phyloP scores from a whole-genome alignment of 1,284 basidiomycete species.

The Paramarasmius palmivorus region DNA sequence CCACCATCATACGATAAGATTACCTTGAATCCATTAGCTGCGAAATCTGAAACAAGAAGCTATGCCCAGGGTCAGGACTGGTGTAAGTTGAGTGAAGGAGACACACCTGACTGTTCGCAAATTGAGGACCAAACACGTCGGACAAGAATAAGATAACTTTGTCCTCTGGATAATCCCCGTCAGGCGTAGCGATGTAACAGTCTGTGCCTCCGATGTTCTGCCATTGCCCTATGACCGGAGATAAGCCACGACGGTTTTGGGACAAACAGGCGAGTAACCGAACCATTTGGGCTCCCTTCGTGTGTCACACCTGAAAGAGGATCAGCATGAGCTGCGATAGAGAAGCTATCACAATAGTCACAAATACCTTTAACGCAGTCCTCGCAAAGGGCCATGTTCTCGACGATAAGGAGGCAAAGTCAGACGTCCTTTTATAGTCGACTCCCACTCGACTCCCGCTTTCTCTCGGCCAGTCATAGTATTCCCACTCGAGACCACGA shows the following conservation, averaged over 20 bases:
- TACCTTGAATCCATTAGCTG: slow-evolving; percentile 49
- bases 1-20: slow-evolving; percentile 25
- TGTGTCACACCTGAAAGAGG: slow-evolving; percentile 52
- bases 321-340: too few species aligned
- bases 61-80: slow-evolving; percentile 9
- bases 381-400: too few species aligned
- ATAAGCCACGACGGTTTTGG: too few species aligned
- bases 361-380: too few species aligned
- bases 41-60: slow-evolving; percentile 53
- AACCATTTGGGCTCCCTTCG: slow-evolving; percentile 41
- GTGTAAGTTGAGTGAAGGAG: neutral
- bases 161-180: slow-evolving; percentile 46
- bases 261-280: neutral
- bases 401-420: too few species aligned
- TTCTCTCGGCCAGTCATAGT: too few species aligned
- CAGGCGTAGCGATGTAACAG: slow-evolving; percentile 49
- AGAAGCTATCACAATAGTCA: too few species aligned
- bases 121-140: slow-evolving; percentile 46
- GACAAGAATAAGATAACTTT: slow-evolving; percentile 53
- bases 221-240: slow-evolving; percentile 7
- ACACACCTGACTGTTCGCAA: slow-evolving; percentile 11
- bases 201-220: slow-evolving; percentile 42
- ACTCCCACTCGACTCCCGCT: too few species aligned
- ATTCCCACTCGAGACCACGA: slow-evolving; percentile 40
- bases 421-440: too few species aligned